A percentile compares a stretch with the other conserved stretches of the same genome.
phyloP scores from a whole-genome alignment of 805 yeast genomes.

The Kluyveromyces lactis region DNA sequence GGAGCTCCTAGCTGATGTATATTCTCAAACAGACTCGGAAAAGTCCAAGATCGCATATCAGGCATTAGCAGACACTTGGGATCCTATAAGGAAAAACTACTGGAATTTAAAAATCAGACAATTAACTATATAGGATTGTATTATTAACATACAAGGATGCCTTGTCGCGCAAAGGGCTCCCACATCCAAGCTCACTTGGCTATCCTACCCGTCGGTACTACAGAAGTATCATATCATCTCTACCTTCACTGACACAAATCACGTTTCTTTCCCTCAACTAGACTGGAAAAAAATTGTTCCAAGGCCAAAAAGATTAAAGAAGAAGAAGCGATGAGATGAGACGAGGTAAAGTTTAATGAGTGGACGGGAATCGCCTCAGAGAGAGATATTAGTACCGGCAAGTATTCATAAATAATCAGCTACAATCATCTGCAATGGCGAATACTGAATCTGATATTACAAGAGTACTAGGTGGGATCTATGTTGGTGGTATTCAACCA shows the following conservation, averaged over 20 bases:
- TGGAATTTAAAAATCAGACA: constrained; percentile 46
- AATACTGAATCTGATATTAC: constrained; percentile 22
- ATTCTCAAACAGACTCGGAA: constrained; percentile 22
- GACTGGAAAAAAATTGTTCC: too few relatives aligned
- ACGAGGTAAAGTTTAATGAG: background rate
- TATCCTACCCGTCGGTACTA: too few relatives aligned
- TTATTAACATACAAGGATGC: too few relatives aligned
- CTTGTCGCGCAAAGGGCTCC: too few relatives aligned
- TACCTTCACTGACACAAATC: too few relatives aligned
- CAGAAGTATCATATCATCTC: too few relatives aligned
- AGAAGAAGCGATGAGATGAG: constrained; percentile 1
- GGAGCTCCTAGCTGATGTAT: constrained; percentile 51
- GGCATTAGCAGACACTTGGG: constrained; percentile 44
- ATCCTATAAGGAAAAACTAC: constrained; percentile 53
- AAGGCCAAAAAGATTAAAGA: too few relatives aligned
- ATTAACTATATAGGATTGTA: background rate
- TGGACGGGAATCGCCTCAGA: too few relatives aligned
- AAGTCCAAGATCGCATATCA: constrained; percentile 40
- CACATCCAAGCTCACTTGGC: too few relatives aligned
- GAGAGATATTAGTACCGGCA: too few relatives aligned
- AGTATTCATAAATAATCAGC: background rate
- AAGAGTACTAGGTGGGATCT: constrained; percentile 73
- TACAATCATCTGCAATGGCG: background rate
- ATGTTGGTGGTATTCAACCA: constrained; percentile 66
- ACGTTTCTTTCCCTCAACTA: too few relatives aligned